A percentile compares a stretch with the other conserved stretches of the same genome.
Conservation (phyloP, 2,329 filamentous ascomycete genomes). For the Colletotrichum gloeosporioides region DNA sequence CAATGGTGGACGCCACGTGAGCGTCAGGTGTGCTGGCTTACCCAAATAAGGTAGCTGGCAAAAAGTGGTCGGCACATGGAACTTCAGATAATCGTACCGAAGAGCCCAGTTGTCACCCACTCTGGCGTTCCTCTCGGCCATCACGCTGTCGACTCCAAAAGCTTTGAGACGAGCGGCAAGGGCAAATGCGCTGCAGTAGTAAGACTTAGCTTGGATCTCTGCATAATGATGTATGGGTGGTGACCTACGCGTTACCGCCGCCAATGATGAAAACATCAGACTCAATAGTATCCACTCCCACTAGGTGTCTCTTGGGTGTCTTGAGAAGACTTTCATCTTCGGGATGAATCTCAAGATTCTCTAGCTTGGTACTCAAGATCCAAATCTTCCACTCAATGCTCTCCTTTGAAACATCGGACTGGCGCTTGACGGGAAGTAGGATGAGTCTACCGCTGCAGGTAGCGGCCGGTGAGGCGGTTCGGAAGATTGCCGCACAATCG, state of each 20-base stretch:
- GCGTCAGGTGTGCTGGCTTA: background rate
- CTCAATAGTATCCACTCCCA: constrained; percentile 23
- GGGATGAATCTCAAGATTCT: constrained; percentile 25
- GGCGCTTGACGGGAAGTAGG: constrained; percentile 29
- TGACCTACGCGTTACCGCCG: constrained; percentile 35
- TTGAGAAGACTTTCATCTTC: constrained; percentile 32
- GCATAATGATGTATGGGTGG: background rate
- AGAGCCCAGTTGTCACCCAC: constrained; percentile 44
- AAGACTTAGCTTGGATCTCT: background rate
- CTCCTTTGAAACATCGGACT: background rate
- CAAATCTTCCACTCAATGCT: constrained; percentile 37
- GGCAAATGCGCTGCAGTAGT: constrained; percentile 25
- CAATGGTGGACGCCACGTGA: background rate
- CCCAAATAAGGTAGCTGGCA: constrained; percentile 41
- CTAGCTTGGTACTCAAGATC: constrained; percentile 34
- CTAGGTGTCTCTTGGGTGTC: constrained; percentile 22
- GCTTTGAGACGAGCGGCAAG: constrained; percentile 43
- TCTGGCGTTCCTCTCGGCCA: constrained; percentile 37
- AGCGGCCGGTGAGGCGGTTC: constrained; percentile 32
- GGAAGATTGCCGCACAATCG: constrained; percentile 31
- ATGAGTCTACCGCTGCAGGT: constrained; percentile 34
- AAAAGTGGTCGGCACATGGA: constrained; percentile 40
- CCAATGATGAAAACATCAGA: constrained; percentile 40
- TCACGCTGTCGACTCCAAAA: constrained; percentile 36
- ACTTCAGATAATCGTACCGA: constrained; percentile 40